Base-by-base conservation (phyloP, 371 early-diverging fungal species). In the Lichtheimia hyalospora region DNA sequence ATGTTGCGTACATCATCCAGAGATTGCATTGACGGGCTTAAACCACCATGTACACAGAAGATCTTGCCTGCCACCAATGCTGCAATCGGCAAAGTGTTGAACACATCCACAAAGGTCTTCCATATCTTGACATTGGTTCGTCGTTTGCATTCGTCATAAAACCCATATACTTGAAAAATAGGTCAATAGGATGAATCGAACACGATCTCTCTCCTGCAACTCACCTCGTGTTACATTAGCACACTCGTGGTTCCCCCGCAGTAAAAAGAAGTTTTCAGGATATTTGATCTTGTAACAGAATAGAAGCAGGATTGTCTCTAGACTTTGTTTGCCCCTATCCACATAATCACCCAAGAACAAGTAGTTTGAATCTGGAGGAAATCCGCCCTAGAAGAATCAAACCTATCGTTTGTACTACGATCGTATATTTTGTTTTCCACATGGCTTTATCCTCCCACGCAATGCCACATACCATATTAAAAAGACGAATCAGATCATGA, bases 81-180 rank as follows among this genome's bases (percentile, higher is more conserved):
- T 18, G 96, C 96, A 34, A 98, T 86, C 0, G 98, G 98, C 43
- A 98, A 78, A 62, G 90, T 89, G 68, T 96, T 95, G 82, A 99
- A 99, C 58, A 88, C 88, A 71, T 95, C 92, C 20, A 95, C 87
- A 68, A 96, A 96, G 5, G 90, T 89, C 73, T 94, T 93, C 96
- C 93, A 99, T 64, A 95, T 78, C 72, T 94, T 94, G 73, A 92
- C 90, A 74, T 89, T 92, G 77, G 95, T 95, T 57, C 96, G 82
- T 57, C 95, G 84, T 68, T 95, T 94, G 83, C 98, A 98, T 85
- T 99, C 99, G 69, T 98, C 99, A 69, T 96, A 99, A 74, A 99
- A 99, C 6, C 99, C 99, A 70, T 99, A 99, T 62, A 98, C 95
- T 69, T 27, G 13, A n/a, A 15, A 34, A 44, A 16, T 10, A 5